Evolutionary conservation across 1,139 yeast species (phyloP), one percentile per base, ranked within the genome.

Genomic region (Debaryomycetaceae sp.): DNA sequence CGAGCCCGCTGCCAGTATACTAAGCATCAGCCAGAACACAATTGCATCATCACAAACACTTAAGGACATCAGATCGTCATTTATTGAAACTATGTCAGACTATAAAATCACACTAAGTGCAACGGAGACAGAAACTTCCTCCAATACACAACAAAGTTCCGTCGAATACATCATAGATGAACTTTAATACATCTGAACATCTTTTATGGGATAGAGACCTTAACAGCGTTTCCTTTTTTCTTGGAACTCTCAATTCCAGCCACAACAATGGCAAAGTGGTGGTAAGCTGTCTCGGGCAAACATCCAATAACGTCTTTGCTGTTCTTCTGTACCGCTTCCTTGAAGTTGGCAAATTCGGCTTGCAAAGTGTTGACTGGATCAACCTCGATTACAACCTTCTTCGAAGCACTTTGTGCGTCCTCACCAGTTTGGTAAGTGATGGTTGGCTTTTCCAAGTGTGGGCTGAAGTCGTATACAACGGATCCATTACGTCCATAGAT

Each of bases 211-310:
- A 41, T 45, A 52, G 62, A 72, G 33, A 88, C 86, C 45, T 63
- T 63, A 31, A 83, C 83, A 37, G 77, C 66, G 44, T 70, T 65
- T 52, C 96, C 96, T 45, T 73, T 70, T 41, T 75, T 67, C 38
- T 74, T 62, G 36, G 90, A 79, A 47, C 95, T 84, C 50, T 85
- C 84, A 40, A 91, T 66, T 50, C 88, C 87, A 37, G 97, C 97
- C 45, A 81, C 95, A 47, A 91, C 81, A 55, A 88, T 79, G 7
- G 97, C 96, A 65, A 90, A 80, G 63, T 91, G 97, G 65, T 90
- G 97, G 81, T 86, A 90, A 8, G 95, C 90, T 50, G 73, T 76
- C 50, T 79, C 83, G 22, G 96, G 95, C 14, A 83, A 74, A 35
- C 83, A 79, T 37, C 66, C 68, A 43, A 87, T 66, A 45, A 76